Evolutionary conservation across 2,329 filamentous ascomycete species (phyloP), one percentile per base, ranked within the genome.

Genomic region (Amesomyces nigricolor): DNA sequence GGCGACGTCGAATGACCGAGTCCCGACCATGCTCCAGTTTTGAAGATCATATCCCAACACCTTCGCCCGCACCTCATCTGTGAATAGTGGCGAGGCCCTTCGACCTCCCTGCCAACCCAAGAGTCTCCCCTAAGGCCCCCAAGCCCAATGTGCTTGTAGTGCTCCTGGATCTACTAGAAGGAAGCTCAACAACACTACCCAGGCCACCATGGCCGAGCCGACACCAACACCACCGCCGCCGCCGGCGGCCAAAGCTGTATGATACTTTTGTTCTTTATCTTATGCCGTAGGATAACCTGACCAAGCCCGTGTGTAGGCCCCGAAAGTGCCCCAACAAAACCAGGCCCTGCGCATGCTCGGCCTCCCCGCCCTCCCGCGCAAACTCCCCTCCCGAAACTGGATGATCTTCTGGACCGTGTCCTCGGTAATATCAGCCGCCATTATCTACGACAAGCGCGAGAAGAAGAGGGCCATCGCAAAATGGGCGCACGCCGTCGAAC

Each of bases 321-420:
- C 60, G 13, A 60, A 61, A 43, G 42, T 55, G 19, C 56, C 64
- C 68, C 53, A 57, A 14, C 76, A 80, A 48, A 92, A 92, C 72
- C 87, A 86, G 43, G 87, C 84, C 52, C 81, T 89, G 65, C 82
- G 82, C 61, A 88, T 89, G 80, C 83, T 94, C 74, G 92, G 92
- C 55, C 76, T 99, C 56, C 92, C 92, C 49, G 88, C 86, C 63
- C 82, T 96, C 58, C 87, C 88, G 57, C 80, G 85, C 64, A 90
- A 85, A 71, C 83, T 99, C 16, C 94, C 94, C 7, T 97, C 92
- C 16, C 88, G 94, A 59, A 97, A 97, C 71, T 99, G 94, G 94
- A 83, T 94, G 73, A 96, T 99, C 66, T 99, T 99, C 75, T 84
- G 91, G 72, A 78, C 87, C 46, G 71, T 97, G 53, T 86, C 87